phyloP scores from a whole-genome alignment of 2,329 filamentous ascomycete genomes.

The Saccharata proteae region DNA sequence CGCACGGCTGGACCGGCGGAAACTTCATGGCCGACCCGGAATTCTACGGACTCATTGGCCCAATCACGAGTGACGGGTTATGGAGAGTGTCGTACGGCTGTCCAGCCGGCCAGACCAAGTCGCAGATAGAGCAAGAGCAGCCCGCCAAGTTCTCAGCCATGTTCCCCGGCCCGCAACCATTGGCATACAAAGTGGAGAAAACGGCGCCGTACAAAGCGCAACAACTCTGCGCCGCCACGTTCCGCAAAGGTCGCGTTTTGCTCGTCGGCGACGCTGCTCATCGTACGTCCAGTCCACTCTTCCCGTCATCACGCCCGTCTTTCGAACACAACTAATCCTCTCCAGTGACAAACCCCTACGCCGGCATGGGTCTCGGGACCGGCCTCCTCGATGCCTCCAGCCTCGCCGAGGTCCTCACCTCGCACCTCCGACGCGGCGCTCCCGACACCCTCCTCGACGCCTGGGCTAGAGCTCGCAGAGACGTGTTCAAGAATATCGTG shows the following conservation, averaged over 20 bases:
- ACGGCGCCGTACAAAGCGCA: slow-evolving; percentile 31
- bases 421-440: slow-evolving; percentile 14
- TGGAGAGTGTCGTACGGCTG: slow-evolving; percentile 33
- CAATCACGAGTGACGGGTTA: slow-evolving; percentile 19
- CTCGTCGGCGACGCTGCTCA: slow-evolving; percentile 30
- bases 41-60: slow-evolving; percentile 26
- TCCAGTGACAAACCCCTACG: slow-evolving; percentile 26
- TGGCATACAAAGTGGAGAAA: slow-evolving; percentile 20
- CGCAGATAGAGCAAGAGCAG: slow-evolving; percentile 17
- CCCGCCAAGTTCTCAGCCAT: slow-evolving; percentile 19
- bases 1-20: slow-evolving; percentile 24
- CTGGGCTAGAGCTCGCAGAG: slow-evolving; percentile 22
- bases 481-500: slow-evolving; percentile 23
- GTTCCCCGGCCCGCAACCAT: slow-evolving; percentile 16
- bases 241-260: slow-evolving; percentile 22
- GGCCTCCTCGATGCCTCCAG: slow-evolving; percentile 23
- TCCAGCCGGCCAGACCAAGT: slow-evolving; percentile 13
- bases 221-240: slow-evolving; percentile 22
- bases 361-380: slow-evolving; percentile 22
- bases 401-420: slow-evolving; percentile 17
- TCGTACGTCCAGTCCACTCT: slow-evolving; percentile 11
- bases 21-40: slow-evolving; percentile 28
- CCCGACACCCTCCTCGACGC: slow-evolving; percentile 18
- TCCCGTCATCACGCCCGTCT: background rate
- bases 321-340: background rate